Evolutionary conservation across 2,329 filamentous ascomycete species (phyloP).

Genomic region (Purpureocillium takamizusanense): DNA sequence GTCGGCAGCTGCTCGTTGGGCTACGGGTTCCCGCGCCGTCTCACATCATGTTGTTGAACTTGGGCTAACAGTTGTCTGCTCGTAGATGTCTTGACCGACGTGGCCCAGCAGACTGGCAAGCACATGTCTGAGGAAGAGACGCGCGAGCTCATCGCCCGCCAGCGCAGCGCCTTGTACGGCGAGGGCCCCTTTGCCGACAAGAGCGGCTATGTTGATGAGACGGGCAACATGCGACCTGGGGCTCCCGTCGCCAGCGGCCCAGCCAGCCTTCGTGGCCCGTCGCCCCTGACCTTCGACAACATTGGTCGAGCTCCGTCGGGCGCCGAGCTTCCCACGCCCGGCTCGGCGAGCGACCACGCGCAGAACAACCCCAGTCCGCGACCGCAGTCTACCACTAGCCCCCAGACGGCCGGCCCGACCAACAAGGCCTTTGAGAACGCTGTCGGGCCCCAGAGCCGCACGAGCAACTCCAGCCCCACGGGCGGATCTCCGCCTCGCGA

Average conservation of each 20-base stretch:
- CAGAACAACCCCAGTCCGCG: slow-evolving; percentile 49
- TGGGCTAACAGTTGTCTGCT: slow-evolving; percentile 27
- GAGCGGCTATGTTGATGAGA: slow-evolving; percentile 59
- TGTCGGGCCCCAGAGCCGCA: slow-evolving; percentile 55
- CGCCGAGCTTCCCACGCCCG: slow-evolving; percentile 28
- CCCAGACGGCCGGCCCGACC: slow-evolving; percentile 49
- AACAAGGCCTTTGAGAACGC: slow-evolving; percentile 55
- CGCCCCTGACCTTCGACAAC: slow-evolving; percentile 69
- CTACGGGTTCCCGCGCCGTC: slow-evolving; percentile 3
- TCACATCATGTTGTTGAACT: slow-evolving; percentile 10
- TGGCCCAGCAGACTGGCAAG: slow-evolving; percentile 47
- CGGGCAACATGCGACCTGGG: slow-evolving; percentile 51
- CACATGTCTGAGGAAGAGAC: slow-evolving; percentile 93
- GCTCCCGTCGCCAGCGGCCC: slow-evolving; percentile 57
- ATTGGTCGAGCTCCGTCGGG: slow-evolving; percentile 31
- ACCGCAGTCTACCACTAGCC: slow-evolving; percentile 78
- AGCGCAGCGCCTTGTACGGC: slow-evolving; percentile 89
- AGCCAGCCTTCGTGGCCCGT: slow-evolving; percentile 62
- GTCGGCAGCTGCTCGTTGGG: slow-evolving; percentile 4
- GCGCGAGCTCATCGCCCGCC: slow-evolving; percentile 89
- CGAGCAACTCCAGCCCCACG: slow-evolving; percentile 74
- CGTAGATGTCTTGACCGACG: slow-evolving; percentile 43
- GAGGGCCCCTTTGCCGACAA: slow-evolving; percentile 62
- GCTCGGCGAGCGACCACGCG: slow-evolving; percentile 29
- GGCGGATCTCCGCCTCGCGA: slow-evolving; percentile 70